Conservation (phyloP, 2,329 filamentous ascomycete species). For the Botrytis medusae region DNA sequence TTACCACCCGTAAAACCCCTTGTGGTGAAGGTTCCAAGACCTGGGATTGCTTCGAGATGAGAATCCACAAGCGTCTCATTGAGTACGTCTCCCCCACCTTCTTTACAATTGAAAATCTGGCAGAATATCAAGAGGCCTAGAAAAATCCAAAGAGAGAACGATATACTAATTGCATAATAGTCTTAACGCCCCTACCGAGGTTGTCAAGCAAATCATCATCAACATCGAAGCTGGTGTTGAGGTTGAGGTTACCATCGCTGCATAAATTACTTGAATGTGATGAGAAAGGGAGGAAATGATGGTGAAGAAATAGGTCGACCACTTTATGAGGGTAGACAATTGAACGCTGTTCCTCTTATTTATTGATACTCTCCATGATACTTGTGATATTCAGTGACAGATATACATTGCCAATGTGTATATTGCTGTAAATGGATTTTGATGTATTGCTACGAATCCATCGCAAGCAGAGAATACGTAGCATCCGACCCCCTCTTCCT, state of each 20-base stretch:
- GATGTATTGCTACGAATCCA: background rate
- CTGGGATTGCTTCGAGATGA: constrained; percentile 98
- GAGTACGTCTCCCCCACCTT: constrained; percentile 58
- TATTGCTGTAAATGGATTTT: background rate
- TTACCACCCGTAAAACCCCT: constrained; percentile 84
- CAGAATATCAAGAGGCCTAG: background rate
- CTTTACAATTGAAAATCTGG: constrained; percentile 2
- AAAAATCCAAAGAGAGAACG: background rate
- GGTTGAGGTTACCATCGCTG: constrained; percentile 90
- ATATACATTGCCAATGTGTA: background rate
- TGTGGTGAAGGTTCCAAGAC: constrained; percentile 99
- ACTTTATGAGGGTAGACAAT: constrained; percentile 17
- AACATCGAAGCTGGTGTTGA: constrained; percentile 94
- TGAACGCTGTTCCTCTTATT: constrained; percentile 18
- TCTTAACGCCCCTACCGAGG: constrained; percentile 95
- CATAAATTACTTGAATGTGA: constrained; percentile 50
- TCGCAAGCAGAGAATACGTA: background rate
- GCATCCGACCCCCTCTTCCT: background rate
- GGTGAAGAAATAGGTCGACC: constrained; percentile 16
- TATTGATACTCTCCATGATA: background rate
- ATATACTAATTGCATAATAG: constrained; percentile 44
- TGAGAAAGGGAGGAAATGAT: constrained; percentile 19
- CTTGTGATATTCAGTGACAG: background rate
- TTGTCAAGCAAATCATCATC: constrained; percentile 95
- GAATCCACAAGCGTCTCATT: constrained; percentile 98